phyloP scores from a whole-genome alignment of 1,284 basidiomycete species.

The Kwoniella shivajii region DNA sequence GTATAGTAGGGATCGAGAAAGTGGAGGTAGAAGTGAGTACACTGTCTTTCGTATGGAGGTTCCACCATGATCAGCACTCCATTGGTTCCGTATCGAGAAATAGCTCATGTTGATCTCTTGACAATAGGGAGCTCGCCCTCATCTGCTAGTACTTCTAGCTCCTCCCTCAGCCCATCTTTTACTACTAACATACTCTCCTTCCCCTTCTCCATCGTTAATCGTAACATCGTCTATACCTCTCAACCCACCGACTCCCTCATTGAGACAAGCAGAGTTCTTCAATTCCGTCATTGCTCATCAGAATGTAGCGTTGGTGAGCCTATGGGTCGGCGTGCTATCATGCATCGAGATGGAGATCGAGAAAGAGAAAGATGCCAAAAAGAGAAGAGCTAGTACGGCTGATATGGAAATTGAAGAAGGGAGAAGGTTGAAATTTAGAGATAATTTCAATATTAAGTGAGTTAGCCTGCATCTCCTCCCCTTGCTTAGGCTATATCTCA shows the following conservation, averaged over 20 bases:
- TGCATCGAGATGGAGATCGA: constrained; percentile 48
- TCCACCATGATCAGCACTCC: no score
- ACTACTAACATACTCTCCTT: constrained; percentile 32
- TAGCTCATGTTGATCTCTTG: neutral
- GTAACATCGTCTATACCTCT: constrained; percentile 39
- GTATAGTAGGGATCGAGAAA: constrained; percentile 43
- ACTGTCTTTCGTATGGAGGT: no score
- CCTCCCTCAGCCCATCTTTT: constrained; percentile 51
- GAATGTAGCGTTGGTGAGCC: constrained; percentile 37
- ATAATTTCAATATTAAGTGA: constrained; percentile 52
- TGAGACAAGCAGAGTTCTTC: constrained; percentile 51
- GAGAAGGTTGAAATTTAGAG: constrained; percentile 37
- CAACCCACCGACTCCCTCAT: constrained; percentile 38
- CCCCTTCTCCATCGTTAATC: constrained; percentile 25
- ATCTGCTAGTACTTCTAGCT: constrained; percentile 45
- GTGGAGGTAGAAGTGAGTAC: constrained; percentile 39
- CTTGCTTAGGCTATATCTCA: neutral
- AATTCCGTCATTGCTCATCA: constrained; percentile 39
- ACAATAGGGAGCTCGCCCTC: constrained; percentile 40
- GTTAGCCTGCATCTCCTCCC: constrained; percentile 6
- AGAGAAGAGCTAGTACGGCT: constrained; percentile 19
- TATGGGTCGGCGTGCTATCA: constrained; percentile 52
- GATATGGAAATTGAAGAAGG: constrained; percentile 16
- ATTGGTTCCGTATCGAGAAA: no score
- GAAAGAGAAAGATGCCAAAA: constrained; percentile 39